Conservation (phyloP, 2,329 filamentous ascomycete species). For the Pyricularia sp. region DNA sequence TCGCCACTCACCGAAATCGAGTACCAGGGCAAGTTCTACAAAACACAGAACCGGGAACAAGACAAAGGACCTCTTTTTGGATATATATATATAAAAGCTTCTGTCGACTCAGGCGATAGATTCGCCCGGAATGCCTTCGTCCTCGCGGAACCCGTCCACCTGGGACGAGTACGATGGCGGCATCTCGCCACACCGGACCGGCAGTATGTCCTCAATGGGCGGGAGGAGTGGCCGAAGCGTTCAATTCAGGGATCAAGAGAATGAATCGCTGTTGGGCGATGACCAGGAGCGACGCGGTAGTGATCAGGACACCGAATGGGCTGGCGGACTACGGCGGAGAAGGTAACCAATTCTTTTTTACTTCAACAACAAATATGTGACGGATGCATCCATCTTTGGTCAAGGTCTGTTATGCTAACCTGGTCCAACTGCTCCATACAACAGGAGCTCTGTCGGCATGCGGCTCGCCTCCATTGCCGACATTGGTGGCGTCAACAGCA, state of each 20-base stretch:
- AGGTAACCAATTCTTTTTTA: slow-evolving; percentile 19
- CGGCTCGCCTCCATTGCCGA: slow-evolving; percentile 52
- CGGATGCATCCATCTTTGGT: slow-evolving; percentile 11
- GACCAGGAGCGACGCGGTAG: slow-evolving; percentile 24
- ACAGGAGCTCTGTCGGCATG: slow-evolving; percentile 37
- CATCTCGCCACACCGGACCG: slow-evolving; percentile 25
- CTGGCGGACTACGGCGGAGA: slow-evolving; percentile 19
- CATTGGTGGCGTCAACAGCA: slow-evolving; percentile 84
- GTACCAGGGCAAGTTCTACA: not conserved
- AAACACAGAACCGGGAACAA: not conserved
- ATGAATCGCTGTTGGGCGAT: slow-evolving; percentile 31
- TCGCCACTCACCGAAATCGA: not conserved
- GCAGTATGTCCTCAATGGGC: slow-evolving; percentile 29
- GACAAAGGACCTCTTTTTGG: no score
- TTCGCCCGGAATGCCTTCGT: not conserved
- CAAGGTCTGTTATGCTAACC: not conserved
- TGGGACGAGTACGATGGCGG: slow-evolving; percentile 38
- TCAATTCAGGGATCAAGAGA: slow-evolving; percentile 24
- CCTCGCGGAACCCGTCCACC: slow-evolving; percentile 25
- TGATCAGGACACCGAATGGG: slow-evolving; percentile 6
- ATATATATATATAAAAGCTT: not conserved
- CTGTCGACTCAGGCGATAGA: not conserved
- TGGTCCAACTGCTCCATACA: slow-evolving; percentile 7
- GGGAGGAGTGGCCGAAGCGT: slow-evolving; percentile 23
- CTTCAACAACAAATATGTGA: not conserved